Base-by-base conservation (phyloP, 225 moss, liverwort and hornwort species). In the Asterella californica region DNA sequence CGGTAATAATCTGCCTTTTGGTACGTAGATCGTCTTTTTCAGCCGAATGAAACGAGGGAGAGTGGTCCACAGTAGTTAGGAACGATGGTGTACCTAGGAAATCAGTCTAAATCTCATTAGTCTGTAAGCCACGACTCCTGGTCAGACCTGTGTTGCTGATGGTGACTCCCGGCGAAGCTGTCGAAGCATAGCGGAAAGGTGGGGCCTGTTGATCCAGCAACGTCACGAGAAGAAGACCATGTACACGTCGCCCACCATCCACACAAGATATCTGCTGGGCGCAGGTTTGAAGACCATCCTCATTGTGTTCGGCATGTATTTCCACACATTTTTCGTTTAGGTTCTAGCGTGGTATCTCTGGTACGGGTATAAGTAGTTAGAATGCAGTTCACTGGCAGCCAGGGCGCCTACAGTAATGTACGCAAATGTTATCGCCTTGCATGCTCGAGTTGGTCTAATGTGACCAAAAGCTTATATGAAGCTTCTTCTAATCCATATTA, bases 1-100 rank as follows among this genome's bases (percentile, higher is more conserved):
- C 81, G 33, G 32, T 65, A 32, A 79, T 85, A 15, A 78, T 82
- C 9, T 82, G 85, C 79, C 81, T 85, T 11, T 36, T 85, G 74
- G 85, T 85, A 15, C 85, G 85, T 30, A 82, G 75, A 74, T 82
- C 81, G 42, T 85, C 82, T 6, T 85, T 85, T 69, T 78, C 73
- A 70, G 38, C 79, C 10, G 65, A 30, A 32, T 32, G 61, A 65
- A 9, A 30, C 2, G 9, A 62, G 25, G 27, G n/a, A 62, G 62
- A 62, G 62, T 54, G 53, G 25, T 2, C 11, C 3, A 65, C 65
- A 65, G 15, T 8, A 65, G 14, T 62, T 62, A 62, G 32, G n/a
- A 65, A 14, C 5, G 65, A 33, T 33, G 65, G 33, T 65, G 65
- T 65, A 32, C 32, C 65, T 65, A 65, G 32, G 65, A 9, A 65